Evolutionary conservation across 108 stramenopile genomes (phyloP), one percentile per base, ranked within the genome.

Genomic region (Stephanodiscus minutulus): DNA sequence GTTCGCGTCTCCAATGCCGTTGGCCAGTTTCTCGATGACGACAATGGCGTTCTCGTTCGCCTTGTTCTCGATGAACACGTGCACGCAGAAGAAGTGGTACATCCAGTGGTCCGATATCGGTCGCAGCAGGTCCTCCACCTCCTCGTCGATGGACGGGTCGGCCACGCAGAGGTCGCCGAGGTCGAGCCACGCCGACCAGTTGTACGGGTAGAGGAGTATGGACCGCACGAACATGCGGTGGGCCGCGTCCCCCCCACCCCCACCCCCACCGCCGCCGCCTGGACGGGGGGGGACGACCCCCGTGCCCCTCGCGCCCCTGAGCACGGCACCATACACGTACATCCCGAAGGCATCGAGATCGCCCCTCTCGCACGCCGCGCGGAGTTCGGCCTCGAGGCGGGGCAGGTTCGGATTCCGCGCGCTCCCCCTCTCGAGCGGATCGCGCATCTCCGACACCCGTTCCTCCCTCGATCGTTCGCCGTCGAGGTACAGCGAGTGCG

Each of bases 151-250:
- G 46, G 63, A 71, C 18, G 88, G 67, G 66, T 92, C 76, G 24
- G 87, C 84, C 9, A 86, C 55, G 53, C 85, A 82, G 9, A 86
- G 62, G 36, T 88, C 88, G 1, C 89, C 92, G 18, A 98, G 70
- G 72, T 98, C 98, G 52, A 97, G 86, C 98, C 98, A 98, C 3
- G 96, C 96, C 52, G 92, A 94, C 98, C 98, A 98, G 79, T 97
- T 96, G 77, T 68, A 87, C 8, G 96, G 98, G 82, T 91, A 96
- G 31, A 74, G 52, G 18, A 83, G 52, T 33, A 97, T 60, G 57
- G 94, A 88, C 47, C 88, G 83, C 37, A 87, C 77, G 20, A 98
- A 64, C 28, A 95, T 85, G 8, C 52, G 54, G 50, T 87, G 85
- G n/a, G 92, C 81, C 37, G 83, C 43, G 54, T 78, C 66, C 8